Base-by-base conservation (phyloP, 75 land plant species). In the Cupressus sempervirens region DNA sequence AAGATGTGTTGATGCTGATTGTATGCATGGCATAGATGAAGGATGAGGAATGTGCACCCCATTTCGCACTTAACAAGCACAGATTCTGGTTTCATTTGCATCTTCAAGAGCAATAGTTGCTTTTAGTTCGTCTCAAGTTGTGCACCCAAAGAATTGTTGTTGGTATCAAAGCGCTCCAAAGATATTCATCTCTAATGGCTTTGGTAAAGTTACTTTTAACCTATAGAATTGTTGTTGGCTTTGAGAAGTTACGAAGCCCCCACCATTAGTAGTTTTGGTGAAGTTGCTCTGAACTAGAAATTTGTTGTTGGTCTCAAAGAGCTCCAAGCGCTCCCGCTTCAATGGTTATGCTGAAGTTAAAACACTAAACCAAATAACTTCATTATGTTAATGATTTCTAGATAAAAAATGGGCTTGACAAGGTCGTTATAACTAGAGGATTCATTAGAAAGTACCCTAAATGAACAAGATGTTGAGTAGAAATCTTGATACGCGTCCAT, bases 391-490 rank as follows among this genome's bases (percentile, higher is more conserved):
- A 41, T 40, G 45, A 76, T 40, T 76, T 76, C 40, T 76, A 76
- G 79, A 76, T 76, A 41, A 23, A 76, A 76, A 76, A 76, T 76
- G 79, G 81, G 81, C 45, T 43, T 79, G 12, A 15, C 43, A 79
- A 79, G 81, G 45, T 79, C 52, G 11, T 79, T 43, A 10, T 79
- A 79, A 45, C 81, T 45, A 40, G 6, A n/a, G 52, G 45, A 12
- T 79, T 45, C 81, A n/a, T 4, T 1, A 79, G 45, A 29, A 79
- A 29, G 48, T n/a, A 10, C 48, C 14, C 18, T 45, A 50, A 79
- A 79, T 79, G 81, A 79, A 13, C 52, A 79, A 45, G 81, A 79
- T 79, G 81, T 79, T 79, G 81, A 45, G 46, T 40, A 79, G 81
- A 45, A 79, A 79, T 40, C 12, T 48, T n/a, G 81, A 79, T 29